Evolutionary conservation across 129 eudicot genomes (phyloP).

Genomic region (Arctium lappa): DNA sequence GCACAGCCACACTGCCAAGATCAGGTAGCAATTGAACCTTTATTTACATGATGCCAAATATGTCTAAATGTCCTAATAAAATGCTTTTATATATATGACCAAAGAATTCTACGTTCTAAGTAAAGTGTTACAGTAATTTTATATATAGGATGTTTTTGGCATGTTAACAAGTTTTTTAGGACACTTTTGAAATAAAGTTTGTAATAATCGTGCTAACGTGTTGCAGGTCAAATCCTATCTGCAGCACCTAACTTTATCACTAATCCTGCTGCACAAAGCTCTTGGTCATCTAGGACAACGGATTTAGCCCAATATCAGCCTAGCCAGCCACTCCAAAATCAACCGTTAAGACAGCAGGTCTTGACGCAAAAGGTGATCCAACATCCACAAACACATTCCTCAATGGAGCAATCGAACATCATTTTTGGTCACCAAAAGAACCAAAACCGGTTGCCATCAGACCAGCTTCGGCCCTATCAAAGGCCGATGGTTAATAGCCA

Average conservation of each 20-base stretch:
- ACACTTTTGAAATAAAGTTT: not conserved
- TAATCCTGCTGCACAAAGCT: slow-evolving; percentile 6
- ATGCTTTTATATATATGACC: not conserved
- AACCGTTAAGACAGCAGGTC: slow-evolving; percentile 1
- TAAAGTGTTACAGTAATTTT: not conserved
- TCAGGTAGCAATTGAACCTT: slow-evolving; percentile 16
- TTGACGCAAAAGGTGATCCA: not conserved
- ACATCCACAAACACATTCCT: slow-evolving; percentile 11
- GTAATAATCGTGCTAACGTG: not conserved
- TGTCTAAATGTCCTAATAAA: not conserved
- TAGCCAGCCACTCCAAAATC: not conserved
- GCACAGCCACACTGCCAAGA: not conserved
- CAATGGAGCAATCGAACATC: slow-evolving; percentile 9
- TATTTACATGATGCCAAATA: not conserved
- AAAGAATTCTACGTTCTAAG: not conserved
- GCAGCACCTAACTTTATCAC: not conserved
- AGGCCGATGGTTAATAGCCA: slow-evolving; percentile 1
- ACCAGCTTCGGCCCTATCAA: slow-evolving; percentile 1
- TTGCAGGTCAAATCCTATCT: slow-evolving; percentile 18
- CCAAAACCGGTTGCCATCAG: not conserved
- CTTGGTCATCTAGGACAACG: not conserved
- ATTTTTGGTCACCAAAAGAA: not conserved
- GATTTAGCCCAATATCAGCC: not conserved
- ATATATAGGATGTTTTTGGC: not conserved
- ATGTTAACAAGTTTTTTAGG: not conserved